These are phyloP conservation scores for Kurtzmaniella fragi DNA, from an alignment of 805 yeast species.

Conservation along the genomic window DNA sequence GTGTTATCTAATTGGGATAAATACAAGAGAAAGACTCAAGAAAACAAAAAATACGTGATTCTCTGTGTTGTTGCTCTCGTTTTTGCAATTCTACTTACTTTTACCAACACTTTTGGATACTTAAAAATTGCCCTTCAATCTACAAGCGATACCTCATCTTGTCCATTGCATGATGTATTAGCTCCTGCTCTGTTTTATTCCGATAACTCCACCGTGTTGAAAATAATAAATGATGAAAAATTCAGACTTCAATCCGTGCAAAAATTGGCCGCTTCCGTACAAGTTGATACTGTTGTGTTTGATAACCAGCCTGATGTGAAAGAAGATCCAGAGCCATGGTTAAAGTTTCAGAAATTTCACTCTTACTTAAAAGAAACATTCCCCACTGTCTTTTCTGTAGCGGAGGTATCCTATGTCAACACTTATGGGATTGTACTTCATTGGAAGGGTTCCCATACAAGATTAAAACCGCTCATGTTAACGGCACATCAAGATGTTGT, in stretches of 20 bases:
- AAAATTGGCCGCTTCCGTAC: conserved; percentile 54
- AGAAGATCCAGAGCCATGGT: conserved; percentile 49
- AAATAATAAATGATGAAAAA: conserved; percentile 18
- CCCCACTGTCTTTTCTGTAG: conserved; percentile 46
- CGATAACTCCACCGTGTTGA: conserved; percentile 27
- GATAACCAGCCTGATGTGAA: conserved; percentile 49
- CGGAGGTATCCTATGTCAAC: conserved; percentile 53
- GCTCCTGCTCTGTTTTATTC: conserved; percentile 13
- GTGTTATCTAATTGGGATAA: too few relatives aligned
- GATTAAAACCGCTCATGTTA: conserved; percentile 64
- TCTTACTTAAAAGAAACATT: conserved; percentile 47
- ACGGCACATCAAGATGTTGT: conserved; percentile 82
- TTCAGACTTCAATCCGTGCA: conserved; percentile 31
- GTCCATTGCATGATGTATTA: conserved; percentile 19
- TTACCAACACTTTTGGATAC: conserved; percentile 12
- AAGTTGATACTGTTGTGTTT: conserved; percentile 57
- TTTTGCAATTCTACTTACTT: conserved; percentile 7
- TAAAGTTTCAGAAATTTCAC: conserved; percentile 39
- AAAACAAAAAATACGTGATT: not conserved
- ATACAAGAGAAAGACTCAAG: not conserved
- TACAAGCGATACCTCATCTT: conserved; percentile 10
- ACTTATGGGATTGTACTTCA: conserved; percentile 59
- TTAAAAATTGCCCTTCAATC: conserved; percentile 11
- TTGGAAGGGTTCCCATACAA: conserved; percentile 50
- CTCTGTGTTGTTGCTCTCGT: conserved; percentile 1